Conservation (phyloP, 208 protist species). For the Phytomonas francai region DNA sequence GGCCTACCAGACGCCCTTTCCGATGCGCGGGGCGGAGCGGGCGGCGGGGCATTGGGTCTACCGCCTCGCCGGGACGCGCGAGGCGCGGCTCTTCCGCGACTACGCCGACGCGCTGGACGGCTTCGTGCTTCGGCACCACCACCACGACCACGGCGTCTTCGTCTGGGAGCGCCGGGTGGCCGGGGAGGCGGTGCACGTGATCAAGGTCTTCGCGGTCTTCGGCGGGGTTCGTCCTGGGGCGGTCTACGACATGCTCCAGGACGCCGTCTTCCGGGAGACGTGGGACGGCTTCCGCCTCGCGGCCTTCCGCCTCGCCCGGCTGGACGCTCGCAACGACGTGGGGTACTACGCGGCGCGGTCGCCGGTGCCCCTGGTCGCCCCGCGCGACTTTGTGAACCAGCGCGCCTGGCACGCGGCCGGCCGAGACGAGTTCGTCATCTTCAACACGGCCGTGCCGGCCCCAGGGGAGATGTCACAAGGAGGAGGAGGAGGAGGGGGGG, state of each 20-base stretch:
- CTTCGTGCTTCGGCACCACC: constrained; percentile 48
- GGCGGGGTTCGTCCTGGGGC: constrained; percentile 22
- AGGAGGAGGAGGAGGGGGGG: constrained; percentile 23
- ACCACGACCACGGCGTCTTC: constrained; percentile 27
- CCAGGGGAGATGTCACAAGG: constrained; percentile 31
- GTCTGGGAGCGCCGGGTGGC: constrained; percentile 67
- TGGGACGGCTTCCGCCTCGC: constrained; percentile 76
- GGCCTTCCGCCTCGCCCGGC: constrained; percentile 56
- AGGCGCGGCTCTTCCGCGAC: constrained; percentile 58
- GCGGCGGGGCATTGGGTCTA: constrained; percentile 39
- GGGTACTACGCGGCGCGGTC: constrained; percentile 87
- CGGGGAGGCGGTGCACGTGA: constrained; percentile 62
- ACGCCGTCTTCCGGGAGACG: constrained; percentile 59
- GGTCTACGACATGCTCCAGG: constrained; percentile 84
- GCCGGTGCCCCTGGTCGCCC: constrained; percentile 57
- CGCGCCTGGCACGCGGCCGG: constrained; percentile 75
- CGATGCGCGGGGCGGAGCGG: constrained; percentile 30
- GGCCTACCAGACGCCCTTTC: constrained; percentile 53
- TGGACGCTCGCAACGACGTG: constrained; percentile 77
- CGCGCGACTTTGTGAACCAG: constrained; percentile 90
- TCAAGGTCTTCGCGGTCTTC: constrained; percentile 81
- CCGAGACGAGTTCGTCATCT: constrained; percentile 77
- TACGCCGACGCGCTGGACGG: constrained; percentile 75
- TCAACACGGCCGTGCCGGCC: constrained; percentile 85
- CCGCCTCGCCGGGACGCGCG: constrained; percentile 39